These are phyloP conservation scores for Sporisorium reilianum DNA, from an alignment of 1,284 basidiomycete species.

Conservation along the genomic window DNA sequence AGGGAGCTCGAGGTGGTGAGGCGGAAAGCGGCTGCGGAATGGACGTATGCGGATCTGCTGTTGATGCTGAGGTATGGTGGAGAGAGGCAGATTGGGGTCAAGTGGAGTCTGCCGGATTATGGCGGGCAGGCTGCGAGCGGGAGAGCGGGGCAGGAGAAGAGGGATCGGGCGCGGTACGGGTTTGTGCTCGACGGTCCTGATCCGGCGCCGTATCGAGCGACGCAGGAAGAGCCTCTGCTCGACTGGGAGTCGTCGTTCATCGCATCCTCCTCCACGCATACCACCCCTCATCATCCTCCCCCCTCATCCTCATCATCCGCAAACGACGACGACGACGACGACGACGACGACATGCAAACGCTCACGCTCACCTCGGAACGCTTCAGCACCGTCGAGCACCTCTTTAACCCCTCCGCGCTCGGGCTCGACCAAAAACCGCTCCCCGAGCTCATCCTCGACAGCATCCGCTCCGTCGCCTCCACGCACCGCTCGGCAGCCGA, in stretches of 20 bases:
- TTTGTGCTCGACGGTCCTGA: slow-evolving; percentile 30
- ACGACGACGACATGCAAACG: slow-evolving; percentile 77
- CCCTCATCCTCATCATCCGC: neutral
- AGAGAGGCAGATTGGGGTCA: slow-evolving; percentile 5
- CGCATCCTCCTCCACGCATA: slow-evolving; percentile 13
- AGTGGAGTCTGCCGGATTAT: slow-evolving; percentile 79
- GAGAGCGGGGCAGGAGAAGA: slow-evolving; percentile 10
- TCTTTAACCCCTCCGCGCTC: slow-evolving; percentile 75
- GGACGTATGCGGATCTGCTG: slow-evolving; percentile 69
- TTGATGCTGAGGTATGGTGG: slow-evolving; percentile 80
- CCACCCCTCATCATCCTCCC: neutral
- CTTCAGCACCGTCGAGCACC: slow-evolving; percentile 86
- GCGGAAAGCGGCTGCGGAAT: slow-evolving; percentile 14
- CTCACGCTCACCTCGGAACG: slow-evolving; percentile 88
- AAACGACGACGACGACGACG: slow-evolving; percentile 21
- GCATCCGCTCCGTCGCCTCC: slow-evolving; percentile 73
- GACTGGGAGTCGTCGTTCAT: slow-evolving; percentile 49
- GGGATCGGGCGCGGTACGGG: slow-evolving; percentile 43
- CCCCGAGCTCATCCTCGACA: slow-evolving; percentile 79
- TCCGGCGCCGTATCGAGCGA: slow-evolving; percentile 1
- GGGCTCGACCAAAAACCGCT: slow-evolving; percentile 85
- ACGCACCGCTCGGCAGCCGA: slow-evolving; percentile 74
- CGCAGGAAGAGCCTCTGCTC: neutral
- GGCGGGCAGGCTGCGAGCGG: slow-evolving; percentile 71
- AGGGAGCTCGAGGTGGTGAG: neutral